A percentile compares a stretch with the other conserved stretches of the same genome.
Evolutionary conservation across 2,329 filamentous ascomycete genomes (phyloP).

Genomic region (Gliomastix tumulicola): DNA sequence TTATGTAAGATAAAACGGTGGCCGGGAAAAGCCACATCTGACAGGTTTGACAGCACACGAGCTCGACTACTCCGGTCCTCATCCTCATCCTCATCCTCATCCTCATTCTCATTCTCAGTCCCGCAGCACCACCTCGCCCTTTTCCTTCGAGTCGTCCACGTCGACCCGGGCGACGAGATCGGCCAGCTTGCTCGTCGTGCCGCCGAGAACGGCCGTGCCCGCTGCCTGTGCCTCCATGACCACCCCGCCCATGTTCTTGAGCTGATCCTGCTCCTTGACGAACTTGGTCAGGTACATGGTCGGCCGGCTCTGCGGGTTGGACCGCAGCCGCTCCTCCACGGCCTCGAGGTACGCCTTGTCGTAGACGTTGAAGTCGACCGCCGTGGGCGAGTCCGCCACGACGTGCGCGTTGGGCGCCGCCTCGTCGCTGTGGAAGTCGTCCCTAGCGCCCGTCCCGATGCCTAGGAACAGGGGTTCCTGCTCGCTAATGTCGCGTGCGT

Average conservation of each 20-base stretch:
- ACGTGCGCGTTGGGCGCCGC: conserved; percentile 29
- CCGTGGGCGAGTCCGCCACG: conserved; percentile 79
- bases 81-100: no score
- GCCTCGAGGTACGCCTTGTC: conserved; percentile 73
- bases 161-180: no score
- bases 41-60: no score
- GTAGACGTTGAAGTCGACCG: conserved; percentile 82
- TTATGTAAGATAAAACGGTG: no score
- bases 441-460: conserved; percentile 61
- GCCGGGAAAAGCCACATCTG: no score
- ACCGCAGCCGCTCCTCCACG: conserved; percentile 66
- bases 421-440: conserved; percentile 33
- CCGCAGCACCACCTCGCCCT: no score
- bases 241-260: conserved; percentile 27
- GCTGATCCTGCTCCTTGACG: conserved; percentile 34
- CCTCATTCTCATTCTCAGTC: no score
- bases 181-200: conserved; percentile 1
- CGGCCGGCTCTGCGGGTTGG: conserved; percentile 29
- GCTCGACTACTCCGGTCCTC: no score
- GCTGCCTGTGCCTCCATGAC: conserved; percentile 22
- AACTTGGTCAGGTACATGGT: conserved; percentile 42
- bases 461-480: conserved; percentile 62
- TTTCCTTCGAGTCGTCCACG: no score
- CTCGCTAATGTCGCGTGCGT: conserved; percentile 54
- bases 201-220: no score